phyloP scores from a whole-genome alignment of 2,329 filamentous ascomycete species.

The Chrysosporium keratinophilum region DNA sequence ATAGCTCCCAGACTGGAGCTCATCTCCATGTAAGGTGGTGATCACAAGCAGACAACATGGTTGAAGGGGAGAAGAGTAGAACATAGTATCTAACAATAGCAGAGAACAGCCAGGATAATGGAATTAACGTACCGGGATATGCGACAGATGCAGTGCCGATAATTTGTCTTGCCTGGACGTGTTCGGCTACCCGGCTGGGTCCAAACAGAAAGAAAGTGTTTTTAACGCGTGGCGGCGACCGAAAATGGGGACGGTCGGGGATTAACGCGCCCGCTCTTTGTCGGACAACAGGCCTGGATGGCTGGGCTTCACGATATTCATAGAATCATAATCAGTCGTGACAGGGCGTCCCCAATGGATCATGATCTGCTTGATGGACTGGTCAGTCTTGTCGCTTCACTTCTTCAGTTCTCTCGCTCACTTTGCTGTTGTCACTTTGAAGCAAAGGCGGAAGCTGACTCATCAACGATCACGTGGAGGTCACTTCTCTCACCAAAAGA shows the following conservation, averaged over 20 bases:
- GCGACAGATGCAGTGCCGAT: conserved; percentile 1
- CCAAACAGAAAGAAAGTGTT: conserved; percentile 6
- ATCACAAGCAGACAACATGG: background rate
- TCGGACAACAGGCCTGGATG: background rate
- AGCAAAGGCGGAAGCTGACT: background rate
- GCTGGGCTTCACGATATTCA: background rate
- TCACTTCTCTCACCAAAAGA: too few relatives aligned
- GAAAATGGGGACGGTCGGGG: conserved; percentile 1
- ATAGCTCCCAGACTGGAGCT: background rate
- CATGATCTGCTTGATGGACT: conserved; percentile 3
- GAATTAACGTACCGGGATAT: conserved; percentile 4
- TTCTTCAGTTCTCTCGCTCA: background rate
- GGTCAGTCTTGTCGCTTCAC: background rate
- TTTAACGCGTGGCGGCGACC: conserved; percentile 1
- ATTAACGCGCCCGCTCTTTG: background rate
- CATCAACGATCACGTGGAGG: background rate
- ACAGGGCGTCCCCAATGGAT: background rate
- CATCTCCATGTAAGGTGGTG: background rate
- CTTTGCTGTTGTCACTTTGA: background rate
- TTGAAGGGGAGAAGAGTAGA: background rate
- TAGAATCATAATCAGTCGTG: too few relatives aligned
- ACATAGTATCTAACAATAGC: background rate
- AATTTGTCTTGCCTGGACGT: background rate
- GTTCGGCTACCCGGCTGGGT: conserved; percentile 1
- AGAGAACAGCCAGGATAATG: background rate